phyloP scores from a whole-genome alignment of 495 filamentous ascomycete species.

The Aspergillus bertholletiae region DNA sequence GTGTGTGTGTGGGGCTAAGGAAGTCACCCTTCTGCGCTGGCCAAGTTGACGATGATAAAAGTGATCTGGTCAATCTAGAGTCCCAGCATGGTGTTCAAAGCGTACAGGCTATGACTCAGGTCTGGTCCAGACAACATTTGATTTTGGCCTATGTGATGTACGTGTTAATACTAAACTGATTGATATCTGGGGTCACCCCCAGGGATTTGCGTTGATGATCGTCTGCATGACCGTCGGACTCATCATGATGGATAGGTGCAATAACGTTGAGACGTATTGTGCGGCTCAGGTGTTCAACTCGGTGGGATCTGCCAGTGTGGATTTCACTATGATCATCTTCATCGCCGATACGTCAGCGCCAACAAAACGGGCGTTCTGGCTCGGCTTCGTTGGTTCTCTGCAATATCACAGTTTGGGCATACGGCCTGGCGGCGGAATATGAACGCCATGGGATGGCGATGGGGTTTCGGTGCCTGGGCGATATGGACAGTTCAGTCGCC shows the following conservation, averaged over 20 bases:
- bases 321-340: constrained; percentile 52
- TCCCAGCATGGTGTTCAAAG: constrained; percentile 18
- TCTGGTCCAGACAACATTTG: constrained; percentile 14
- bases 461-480: constrained; percentile 58
- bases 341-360: constrained; percentile 59
- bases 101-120: constrained; percentile 15
- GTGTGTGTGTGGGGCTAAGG: too few relatives aligned
- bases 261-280: constrained; percentile 41
- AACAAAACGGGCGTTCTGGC: constrained; percentile 53
- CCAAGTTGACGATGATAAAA: not conserved
- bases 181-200: constrained; percentile 58
- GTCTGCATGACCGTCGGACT: constrained; percentile 35
- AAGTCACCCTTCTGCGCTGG: not conserved
- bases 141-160: constrained; percentile 13
- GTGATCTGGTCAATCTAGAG: constrained; percentile 10
- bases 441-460: constrained; percentile 40
- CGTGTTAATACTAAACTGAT: constrained; percentile 56
- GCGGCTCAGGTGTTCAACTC: constrained; percentile 51
- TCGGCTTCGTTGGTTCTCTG: constrained; percentile 54
- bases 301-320: constrained; percentile 46
- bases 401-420: constrained; percentile 43
- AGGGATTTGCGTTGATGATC: constrained; percentile 46
- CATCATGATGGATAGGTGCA: constrained; percentile 48
- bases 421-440: constrained; percentile 5
- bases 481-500: constrained; percentile 40